These are phyloP conservation scores for Alternaria sp. DNA, from an alignment of 2,329 filamentous ascomycete species.

Conservation along the genomic window DNA sequence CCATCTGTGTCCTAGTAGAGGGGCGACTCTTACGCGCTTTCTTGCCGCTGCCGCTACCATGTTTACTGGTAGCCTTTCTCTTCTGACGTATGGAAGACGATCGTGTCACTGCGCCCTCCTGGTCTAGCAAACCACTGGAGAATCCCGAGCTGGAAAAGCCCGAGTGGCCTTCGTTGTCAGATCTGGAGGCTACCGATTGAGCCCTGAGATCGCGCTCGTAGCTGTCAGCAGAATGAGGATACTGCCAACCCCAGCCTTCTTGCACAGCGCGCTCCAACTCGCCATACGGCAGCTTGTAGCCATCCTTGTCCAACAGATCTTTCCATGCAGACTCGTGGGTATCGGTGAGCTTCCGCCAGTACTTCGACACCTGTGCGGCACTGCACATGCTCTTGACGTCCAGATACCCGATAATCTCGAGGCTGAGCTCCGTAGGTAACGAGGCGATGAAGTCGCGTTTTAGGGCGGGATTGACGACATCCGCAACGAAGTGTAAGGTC, in stretches of 20 bases:
- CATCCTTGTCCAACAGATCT: constrained; percentile 83
- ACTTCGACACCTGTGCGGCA: constrained; percentile 90
- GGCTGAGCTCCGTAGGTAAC: constrained; percentile 82
- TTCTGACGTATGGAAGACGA: constrained; percentile 46
- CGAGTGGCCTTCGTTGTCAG: constrained; percentile 48
- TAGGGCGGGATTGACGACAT: constrained; percentile 89
- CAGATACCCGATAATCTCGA: constrained; percentile 87
- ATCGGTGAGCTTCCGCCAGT: constrained; percentile 90
- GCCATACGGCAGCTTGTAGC: constrained; percentile 76
- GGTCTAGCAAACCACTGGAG: constrained; percentile 22
- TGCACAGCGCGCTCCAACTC: constrained; percentile 85
- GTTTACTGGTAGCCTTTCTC: constrained; percentile 47
- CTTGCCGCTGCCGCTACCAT: constrained; percentile 55
- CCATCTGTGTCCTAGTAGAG: constrained; percentile 49
- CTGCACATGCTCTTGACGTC: constrained; percentile 85
- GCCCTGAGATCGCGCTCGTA: constrained; percentile 82
- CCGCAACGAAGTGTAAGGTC: constrained; percentile 86
- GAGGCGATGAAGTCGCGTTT: constrained; percentile 91
- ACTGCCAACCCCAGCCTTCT: constrained; percentile 98
- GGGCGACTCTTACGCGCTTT: constrained; percentile 62
- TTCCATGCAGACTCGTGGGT: constrained; percentile 97
- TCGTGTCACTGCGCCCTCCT: constrained; percentile 37
- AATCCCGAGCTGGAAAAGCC: constrained; percentile 31
- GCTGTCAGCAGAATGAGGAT: constrained; percentile 75
- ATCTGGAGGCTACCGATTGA: constrained; percentile 44